phyloP scores from a whole-genome alignment of 2,329 filamentous ascomycete species.

The Alternaria brassicae region DNA sequence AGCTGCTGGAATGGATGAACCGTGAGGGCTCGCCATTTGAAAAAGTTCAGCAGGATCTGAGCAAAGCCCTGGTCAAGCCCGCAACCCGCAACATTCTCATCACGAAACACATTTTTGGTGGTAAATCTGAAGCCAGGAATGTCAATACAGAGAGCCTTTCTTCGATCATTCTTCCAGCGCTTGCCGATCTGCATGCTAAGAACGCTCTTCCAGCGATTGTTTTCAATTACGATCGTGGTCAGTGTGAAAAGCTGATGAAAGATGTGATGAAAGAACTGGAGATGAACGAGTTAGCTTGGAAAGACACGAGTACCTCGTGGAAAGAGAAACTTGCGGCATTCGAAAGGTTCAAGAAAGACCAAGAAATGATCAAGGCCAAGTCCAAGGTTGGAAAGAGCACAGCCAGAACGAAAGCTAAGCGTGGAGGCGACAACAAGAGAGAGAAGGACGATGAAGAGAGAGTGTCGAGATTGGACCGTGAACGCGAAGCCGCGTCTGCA shows the following conservation, averaged over 20 bases:
- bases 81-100: neutral
- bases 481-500: slow-evolving; percentile 3
- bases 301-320: slow-evolving; percentile 65
- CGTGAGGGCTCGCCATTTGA: slow-evolving; percentile 61
- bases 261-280: slow-evolving; percentile 40
- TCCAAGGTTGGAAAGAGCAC: slow-evolving; percentile 5
- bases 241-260: slow-evolving; percentile 69
- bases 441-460: neutral
- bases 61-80: slow-evolving; percentile 6
- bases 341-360: slow-evolving; percentile 52
- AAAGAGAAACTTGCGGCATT: slow-evolving; percentile 64
- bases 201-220: slow-evolving; percentile 74
- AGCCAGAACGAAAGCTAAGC: neutral
- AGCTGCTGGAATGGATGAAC: slow-evolving; percentile 67
- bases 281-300: slow-evolving; percentile 61
- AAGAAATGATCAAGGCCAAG: slow-evolving; percentile 10
- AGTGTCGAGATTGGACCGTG: neutral
- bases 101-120: slow-evolving; percentile 2
- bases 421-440: neutral
- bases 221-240: slow-evolving; percentile 74
- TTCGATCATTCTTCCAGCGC: slow-evolving; percentile 1
- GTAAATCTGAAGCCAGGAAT: neutral
- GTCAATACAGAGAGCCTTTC: slow-evolving; percentile 2
- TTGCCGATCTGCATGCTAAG: slow-evolving; percentile 55
- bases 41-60: slow-evolving; percentile 56